These are phyloP conservation scores for Andrographis paniculata DNA, from an alignment of 305 asterid species.

Conservation along the genomic window DNA sequence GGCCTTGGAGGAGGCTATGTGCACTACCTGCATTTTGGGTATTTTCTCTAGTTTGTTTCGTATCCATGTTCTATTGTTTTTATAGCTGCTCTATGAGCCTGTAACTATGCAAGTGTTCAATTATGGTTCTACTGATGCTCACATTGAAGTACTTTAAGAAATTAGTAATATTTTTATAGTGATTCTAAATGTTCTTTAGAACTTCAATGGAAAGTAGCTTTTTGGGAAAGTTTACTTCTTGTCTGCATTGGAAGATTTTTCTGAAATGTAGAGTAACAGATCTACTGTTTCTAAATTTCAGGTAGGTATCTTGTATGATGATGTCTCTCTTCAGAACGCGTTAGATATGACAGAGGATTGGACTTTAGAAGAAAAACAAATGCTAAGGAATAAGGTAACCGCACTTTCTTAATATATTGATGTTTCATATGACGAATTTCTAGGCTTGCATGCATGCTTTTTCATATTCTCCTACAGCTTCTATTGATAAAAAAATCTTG, in stretches of 20 bases:
- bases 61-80: no score
- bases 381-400: slow-evolving; percentile 85
- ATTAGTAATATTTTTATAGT: no score
- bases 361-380: slow-evolving; percentile 73
- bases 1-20: slow-evolving; percentile 93
- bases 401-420: not conserved
- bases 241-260: not conserved
- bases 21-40: slow-evolving; percentile 99
- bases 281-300: slow-evolving; percentile 27
- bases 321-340: slow-evolving; percentile 62
- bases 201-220: not conserved
- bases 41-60: slow-evolving; percentile 3
- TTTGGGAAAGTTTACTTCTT: not conserved
- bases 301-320: slow-evolving; percentile 92
- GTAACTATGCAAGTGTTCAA: no score
- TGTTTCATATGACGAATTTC: no score
- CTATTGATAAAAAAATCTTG: no score
- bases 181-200: no score
- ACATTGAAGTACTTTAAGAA: no score
- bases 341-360: slow-evolving; percentile 84
- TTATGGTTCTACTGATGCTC: no score
- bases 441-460: no score
- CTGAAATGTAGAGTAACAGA: not conserved
- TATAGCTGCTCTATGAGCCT: no score
- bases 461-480: no score